Conservation (phyloP, 129 eudicot species). For the Flaveria sonorensis region DNA sequence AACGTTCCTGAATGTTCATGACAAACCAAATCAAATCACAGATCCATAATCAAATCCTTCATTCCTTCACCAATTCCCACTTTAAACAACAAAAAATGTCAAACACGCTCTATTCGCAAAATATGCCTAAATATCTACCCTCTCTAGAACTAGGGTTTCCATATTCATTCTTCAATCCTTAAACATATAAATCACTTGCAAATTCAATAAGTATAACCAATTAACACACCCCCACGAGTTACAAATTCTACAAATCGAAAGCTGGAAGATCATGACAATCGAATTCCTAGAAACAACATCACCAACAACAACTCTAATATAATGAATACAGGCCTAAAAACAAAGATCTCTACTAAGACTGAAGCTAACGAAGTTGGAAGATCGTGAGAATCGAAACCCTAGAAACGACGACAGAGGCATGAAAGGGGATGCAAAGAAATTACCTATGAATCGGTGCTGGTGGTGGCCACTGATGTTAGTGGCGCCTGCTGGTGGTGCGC, state of each 20-base stretch:
- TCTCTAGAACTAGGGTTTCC: slow-evolving; percentile 29
- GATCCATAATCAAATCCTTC: too few species aligned
- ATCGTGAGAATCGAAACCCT: slow-evolving; percentile 29
- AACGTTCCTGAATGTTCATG: too few species aligned
- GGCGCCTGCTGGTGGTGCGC: too few species aligned
- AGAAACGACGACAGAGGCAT: slow-evolving; percentile 30
- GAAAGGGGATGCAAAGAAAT: slow-evolving; percentile 14
- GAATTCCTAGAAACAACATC: too few species aligned
- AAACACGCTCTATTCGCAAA: background rate
- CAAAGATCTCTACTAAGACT: slow-evolving; percentile 22
- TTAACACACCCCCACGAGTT: slow-evolving; percentile 3
- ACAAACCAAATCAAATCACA: too few species aligned
- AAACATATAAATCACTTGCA: slow-evolving; percentile 9
- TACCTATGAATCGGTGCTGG: too few species aligned
- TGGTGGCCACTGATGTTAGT: too few species aligned
- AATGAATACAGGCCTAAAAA: slow-evolving; percentile 9
- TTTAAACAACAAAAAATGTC: background rate
- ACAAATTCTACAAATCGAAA: slow-evolving; percentile 16
- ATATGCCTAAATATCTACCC: background rate
- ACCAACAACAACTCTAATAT: background rate
- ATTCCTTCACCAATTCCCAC: too few species aligned
- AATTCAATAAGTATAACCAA: too few species aligned
- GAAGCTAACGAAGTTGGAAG: slow-evolving; percentile 17
- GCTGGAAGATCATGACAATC: too few species aligned
- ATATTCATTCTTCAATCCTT: slow-evolving; percentile 5